Evolutionary conservation across 2,329 filamentous ascomycete genomes (phyloP).

Genomic region (Lachnellula hyalina): DNA sequence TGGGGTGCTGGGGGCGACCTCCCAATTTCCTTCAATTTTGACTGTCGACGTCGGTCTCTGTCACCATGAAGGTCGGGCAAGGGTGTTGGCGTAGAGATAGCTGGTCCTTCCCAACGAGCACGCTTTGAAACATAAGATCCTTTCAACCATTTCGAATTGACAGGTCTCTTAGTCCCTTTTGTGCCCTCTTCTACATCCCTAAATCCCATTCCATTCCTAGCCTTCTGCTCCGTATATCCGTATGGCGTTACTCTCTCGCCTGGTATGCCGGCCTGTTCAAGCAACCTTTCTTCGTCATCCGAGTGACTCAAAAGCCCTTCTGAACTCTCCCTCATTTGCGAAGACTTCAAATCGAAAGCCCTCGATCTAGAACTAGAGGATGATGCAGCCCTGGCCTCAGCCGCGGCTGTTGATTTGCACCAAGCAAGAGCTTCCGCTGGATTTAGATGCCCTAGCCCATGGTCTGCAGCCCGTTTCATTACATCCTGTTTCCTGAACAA

Average conservation of each 20-base stretch:
- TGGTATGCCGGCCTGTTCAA: neutral
- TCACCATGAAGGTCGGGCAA: conserved; percentile 3
- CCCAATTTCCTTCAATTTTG: neutral
- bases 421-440: conserved; percentile 20
- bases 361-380: neutral
- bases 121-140: conserved; percentile 28
- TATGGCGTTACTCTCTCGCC: neutral
- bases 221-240: neutral
- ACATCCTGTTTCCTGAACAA: conserved; percentile 21
- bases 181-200: neutral
- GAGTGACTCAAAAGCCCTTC: neutral
- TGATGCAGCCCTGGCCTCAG: conserved; percentile 8
- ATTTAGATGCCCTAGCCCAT: conserved; percentile 19
- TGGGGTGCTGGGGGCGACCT: neutral
- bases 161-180: conserved; percentile 16
- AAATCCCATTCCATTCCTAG: neutral
- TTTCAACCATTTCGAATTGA: conserved; percentile 27
- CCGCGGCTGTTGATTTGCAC: conserved; percentile 16
- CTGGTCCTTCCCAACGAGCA: conserved; percentile 25
- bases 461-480: conserved; percentile 15
- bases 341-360: neutral
- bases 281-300: neutral
- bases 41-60: conserved; percentile 4
- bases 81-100: conserved; percentile 27
- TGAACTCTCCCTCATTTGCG: neutral